A percentile compares a stretch with the other conserved stretches of the same genome.
These are phyloP conservation scores for Mucor racemosus DNA, from an alignment of 371 early-diverging fungal genomes.

Conservation along the genomic window DNA sequence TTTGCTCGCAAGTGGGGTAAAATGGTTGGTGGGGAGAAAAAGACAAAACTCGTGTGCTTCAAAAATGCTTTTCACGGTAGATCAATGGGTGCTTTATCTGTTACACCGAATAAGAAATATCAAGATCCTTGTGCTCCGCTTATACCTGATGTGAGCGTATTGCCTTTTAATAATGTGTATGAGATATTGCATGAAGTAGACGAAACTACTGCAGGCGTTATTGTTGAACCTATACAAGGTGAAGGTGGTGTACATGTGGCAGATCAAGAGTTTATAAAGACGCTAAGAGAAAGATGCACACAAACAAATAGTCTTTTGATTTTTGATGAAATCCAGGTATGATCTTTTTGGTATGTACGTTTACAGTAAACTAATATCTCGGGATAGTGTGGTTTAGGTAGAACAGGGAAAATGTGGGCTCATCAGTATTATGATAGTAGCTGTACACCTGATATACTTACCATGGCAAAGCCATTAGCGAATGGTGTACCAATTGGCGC, in stretches of 20 bases:
- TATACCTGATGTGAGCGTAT: slow-evolving; percentile 77
- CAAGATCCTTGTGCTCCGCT: slow-evolving; percentile 88
- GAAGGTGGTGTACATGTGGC: slow-evolving; percentile 90
- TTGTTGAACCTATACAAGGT: slow-evolving; percentile 95
- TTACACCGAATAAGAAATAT: slow-evolving; percentile 88
- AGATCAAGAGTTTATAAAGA: slow-evolving; percentile 69
- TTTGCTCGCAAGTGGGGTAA: slow-evolving; percentile 91
- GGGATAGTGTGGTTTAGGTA: slow-evolving; percentile 80
- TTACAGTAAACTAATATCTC: background rate
- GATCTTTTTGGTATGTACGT: background rate
- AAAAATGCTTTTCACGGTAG: slow-evolving; percentile 92
- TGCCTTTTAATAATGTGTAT: slow-evolving; percentile 71
- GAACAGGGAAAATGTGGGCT: slow-evolving; percentile 89
- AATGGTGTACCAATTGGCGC: slow-evolving; percentile 95
- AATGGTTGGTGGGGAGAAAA: slow-evolving; percentile 42
- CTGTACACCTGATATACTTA: slow-evolving; percentile 86
- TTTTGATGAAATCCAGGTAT: slow-evolving; percentile 92
- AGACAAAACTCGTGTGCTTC: slow-evolving; percentile 74
- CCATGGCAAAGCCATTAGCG: slow-evolving; percentile 92
- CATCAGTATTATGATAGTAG: slow-evolving; percentile 68
- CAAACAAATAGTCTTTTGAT: slow-evolving; percentile 84
- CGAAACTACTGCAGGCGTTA: slow-evolving; percentile 85
- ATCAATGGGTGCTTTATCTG: slow-evolving; percentile 89
- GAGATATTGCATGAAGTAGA: slow-evolving; percentile 62
- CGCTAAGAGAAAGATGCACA: slow-evolving; percentile 75